Conservation (phyloP, 1,284 basidiomycete genomes). For the Meira miltonrushii region DNA sequence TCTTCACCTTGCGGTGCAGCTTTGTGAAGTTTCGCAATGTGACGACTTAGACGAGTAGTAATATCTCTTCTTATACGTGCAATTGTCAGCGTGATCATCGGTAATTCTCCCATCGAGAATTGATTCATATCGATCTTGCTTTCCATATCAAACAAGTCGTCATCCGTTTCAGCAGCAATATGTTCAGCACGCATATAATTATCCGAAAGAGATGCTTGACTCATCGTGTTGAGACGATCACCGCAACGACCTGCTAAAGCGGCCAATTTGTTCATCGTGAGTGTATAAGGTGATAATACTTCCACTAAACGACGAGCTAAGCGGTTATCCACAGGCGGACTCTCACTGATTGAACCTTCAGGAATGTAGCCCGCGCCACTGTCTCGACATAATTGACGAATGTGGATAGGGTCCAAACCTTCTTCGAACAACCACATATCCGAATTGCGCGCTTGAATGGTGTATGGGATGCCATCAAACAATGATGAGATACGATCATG, state of each 20-base stretch:
- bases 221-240: not conserved
- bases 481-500: not conserved
- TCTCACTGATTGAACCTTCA: not conserved
- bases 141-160: not conserved
- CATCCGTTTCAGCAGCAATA: conserved; percentile 1
- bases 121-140: not conserved
- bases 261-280: not conserved
- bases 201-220: not conserved
- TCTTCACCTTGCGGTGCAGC: not conserved
- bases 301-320: not conserved
- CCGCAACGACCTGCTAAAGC: not conserved
- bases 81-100: not conserved
- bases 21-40: not conserved
- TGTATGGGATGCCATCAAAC: conserved; percentile 1
- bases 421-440: not conserved
- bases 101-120: not conserved
- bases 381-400: not conserved
- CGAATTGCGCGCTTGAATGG: not conserved
- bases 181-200: not conserved
- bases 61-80: not conserved
- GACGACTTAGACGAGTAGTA: not conserved
- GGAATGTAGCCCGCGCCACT: not conserved
- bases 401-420: not conserved
- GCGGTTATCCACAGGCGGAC: not conserved
- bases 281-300: not conserved